Conservation (phyloP, 441 rosid genomes). For the Geranium incanum region DNA sequence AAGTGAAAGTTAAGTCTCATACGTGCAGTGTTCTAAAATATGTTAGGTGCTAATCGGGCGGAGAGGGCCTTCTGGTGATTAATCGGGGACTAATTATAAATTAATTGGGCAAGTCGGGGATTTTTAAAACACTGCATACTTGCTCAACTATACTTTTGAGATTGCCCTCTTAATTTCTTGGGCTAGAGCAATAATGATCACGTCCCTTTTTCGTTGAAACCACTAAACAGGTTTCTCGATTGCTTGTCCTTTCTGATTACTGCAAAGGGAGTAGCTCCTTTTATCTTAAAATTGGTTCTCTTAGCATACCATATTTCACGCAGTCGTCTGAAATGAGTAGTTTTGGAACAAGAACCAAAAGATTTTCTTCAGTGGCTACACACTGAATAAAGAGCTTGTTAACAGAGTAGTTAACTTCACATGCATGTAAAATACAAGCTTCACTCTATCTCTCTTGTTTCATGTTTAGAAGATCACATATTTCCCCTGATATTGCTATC, state of each 20-base stretch:
- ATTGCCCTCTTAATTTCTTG: background rate
- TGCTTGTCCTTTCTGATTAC: background rate
- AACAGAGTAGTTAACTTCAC: background rate
- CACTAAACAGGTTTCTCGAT: conserved; percentile 1
- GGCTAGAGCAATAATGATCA: background rate
- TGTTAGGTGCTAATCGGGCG: too few species aligned
- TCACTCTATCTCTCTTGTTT: background rate
- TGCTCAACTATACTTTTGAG: background rate
- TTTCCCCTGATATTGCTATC: background rate
- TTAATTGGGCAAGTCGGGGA: too few species aligned
- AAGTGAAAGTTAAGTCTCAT: background rate
- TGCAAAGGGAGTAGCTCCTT: background rate
- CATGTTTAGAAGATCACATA: background rate
- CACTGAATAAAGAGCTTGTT: too few species aligned
- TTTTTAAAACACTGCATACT: too few species aligned
- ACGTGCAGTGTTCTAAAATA: background rate
- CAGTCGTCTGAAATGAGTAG: background rate
- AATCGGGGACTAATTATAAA: too few species aligned
- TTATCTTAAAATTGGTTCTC: background rate
- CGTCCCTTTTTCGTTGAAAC: background rate
- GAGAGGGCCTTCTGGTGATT: too few species aligned
- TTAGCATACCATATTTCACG: background rate
- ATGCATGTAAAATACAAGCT: background rate
- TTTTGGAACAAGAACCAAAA: background rate
- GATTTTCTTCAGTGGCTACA: background rate